Evolutionary conservation across 164 flowering plant species (phyloP), one percentile per base, ranked within the genome.

Genomic region (Stephania yunnanensis): DNA sequence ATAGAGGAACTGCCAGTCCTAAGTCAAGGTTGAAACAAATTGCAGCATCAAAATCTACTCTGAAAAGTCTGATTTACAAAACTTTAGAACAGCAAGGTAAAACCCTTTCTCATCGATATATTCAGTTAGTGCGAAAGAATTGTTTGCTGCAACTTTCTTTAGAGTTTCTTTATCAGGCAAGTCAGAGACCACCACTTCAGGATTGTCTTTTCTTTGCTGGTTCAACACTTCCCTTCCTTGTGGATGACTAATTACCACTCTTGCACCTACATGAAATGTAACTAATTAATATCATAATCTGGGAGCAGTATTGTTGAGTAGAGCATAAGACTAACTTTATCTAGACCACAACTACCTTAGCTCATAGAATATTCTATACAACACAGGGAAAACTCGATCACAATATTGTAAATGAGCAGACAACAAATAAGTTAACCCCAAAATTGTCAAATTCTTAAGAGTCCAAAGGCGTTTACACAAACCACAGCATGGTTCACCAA

Each of bases 61-160:
- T 11, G 36, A 67, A 31, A 42, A 36, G 52, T 48, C 53, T 5
- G 61, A 77, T 71, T 78, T 65, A 45, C 73, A 44, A 73, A 81
- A 86, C 75, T 85, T 85, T 79, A 93, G 80, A 74, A 89, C 89
- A 64, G 97, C 95, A 75, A 95, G 92, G 83, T 88, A 95, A 77
- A 95, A 85, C 6, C 76, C 84, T 71, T 87, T 85, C 67, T 91
- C 93, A 71, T 95, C 97, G 9, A 86, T 82, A 73, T 82, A 91
- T 46, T 90, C 87, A 45, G 78, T 77, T 71, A 92, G 17, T 78
- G 85, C 79, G 76, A 95, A 91, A 12, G 90, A 86, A 83, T 87
- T 81, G 25, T 77, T 76, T 25, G 84, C 81, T 1, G 90, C 90
- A 73, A 79, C 86, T 36, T 79, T 85, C 81, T 88, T 83, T 70